phyloP scores from a whole-genome alignment of 129 eudicot genomes.

The Chrysanthemum lavandulifolium region DNA sequence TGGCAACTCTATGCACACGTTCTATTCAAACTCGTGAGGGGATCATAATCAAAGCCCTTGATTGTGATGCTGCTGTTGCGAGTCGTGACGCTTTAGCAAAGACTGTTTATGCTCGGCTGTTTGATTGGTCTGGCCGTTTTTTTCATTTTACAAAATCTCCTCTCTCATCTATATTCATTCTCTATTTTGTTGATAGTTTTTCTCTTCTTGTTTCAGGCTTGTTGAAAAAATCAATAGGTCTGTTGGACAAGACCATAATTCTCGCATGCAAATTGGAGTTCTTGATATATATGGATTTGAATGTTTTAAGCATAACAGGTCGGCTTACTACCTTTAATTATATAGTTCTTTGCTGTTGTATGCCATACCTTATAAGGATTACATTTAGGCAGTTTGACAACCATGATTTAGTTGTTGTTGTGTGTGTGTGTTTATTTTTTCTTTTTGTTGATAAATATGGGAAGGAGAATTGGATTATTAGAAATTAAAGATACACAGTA shows the following conservation, averaged over 20 bases:
- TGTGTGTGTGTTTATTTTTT: no score
- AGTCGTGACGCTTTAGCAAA: constrained; percentile 98
- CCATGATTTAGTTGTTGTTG: neutral
- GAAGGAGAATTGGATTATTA: no score
- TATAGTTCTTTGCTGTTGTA: constrained; percentile 19
- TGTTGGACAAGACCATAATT: constrained; percentile 89
- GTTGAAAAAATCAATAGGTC: constrained; percentile 93
- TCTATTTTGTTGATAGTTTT: constrained; percentile 10
- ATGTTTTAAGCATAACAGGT: constrained; percentile 92
- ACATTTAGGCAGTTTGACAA: constrained; percentile 11
- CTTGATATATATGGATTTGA: constrained; percentile 97
- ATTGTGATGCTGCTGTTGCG: constrained; percentile 87
- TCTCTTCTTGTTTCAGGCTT: constrained; percentile 62
- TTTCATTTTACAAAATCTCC: neutral
- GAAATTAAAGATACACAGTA: no score
- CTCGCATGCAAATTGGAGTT: constrained; percentile 85
- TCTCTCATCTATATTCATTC: neutral
- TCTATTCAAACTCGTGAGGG: constrained; percentile 97
- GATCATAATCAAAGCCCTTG: constrained; percentile 74
- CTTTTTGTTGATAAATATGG: constrained; percentile 4
- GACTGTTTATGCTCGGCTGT: constrained; percentile 85
- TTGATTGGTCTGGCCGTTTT: constrained; percentile 77
- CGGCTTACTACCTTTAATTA: constrained; percentile 6
- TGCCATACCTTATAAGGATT: constrained; percentile 3
- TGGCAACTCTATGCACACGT: constrained; percentile 83